These are phyloP conservation scores for Papiliotrema flavescens DNA, from an alignment of 1,284 basidiomycete genomes.

Conservation along the genomic window DNA sequence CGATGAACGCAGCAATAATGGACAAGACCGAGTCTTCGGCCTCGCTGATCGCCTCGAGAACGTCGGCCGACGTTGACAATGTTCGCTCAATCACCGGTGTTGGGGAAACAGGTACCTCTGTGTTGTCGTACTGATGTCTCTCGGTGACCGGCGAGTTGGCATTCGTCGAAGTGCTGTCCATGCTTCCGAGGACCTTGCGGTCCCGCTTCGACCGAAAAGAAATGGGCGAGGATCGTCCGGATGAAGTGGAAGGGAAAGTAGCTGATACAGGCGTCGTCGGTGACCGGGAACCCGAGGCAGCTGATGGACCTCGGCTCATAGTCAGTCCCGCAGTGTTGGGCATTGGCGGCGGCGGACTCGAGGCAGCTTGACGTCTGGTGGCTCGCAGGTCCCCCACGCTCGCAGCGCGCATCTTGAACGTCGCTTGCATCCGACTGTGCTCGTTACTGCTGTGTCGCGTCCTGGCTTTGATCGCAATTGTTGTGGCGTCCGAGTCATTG, in stretches of 20 bases:
- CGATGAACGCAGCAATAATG: constrained; percentile 93
- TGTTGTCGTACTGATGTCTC: constrained; percentile 5
- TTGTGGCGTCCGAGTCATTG: neutral
- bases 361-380: constrained; percentile 32
- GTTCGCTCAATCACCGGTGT: neutral
- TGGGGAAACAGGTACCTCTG: neutral
- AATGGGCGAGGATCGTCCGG: constrained; percentile 25
- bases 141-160: constrained; percentile 13
- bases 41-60: constrained; percentile 51
- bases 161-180: constrained; percentile 22
- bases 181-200: constrained; percentile 16
- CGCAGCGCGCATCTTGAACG: constrained; percentile 47
- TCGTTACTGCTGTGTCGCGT: neutral
- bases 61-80: constrained; percentile 23
- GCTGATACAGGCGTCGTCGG: constrained; percentile 24
- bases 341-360: constrained; percentile 39
- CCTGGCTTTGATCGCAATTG: neutral
- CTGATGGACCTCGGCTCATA: constrained; percentile 2
- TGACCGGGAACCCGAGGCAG: constrained; percentile 15
- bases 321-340: constrained; percentile 15
- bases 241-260: constrained; percentile 17
- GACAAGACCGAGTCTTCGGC: constrained; percentile 88
- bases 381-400: constrained; percentile 58
- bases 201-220: constrained; percentile 13
- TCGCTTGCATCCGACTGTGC: constrained; percentile 26